A percentile compares a stretch with the other conserved stretches of the same genome.
Evolutionary conservation across 148 eudicot species (phyloP).

Genomic region (Heliosperma pusillum): DNA sequence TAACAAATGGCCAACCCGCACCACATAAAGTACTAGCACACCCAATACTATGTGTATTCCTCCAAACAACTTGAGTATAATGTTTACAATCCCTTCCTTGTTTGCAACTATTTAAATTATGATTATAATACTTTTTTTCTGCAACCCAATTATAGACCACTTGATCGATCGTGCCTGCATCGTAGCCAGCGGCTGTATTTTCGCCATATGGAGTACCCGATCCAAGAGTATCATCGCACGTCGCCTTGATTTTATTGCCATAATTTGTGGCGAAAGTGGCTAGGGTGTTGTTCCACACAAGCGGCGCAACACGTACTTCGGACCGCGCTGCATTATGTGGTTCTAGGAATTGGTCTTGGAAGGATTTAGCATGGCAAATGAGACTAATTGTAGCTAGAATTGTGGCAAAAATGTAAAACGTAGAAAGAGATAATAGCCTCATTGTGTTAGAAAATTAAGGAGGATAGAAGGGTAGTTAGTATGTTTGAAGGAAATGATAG

Average conservation of each 20-base stretch:
- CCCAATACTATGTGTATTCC: conserved; percentile 5
- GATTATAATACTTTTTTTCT: conserved; percentile 28
- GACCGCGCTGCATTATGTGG: conserved; percentile 27
- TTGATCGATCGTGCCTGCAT: conserved; percentile 6
- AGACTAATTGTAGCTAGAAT: conserved; percentile 4
- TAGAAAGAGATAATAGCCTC: neutral
- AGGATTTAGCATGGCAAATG: conserved; percentile 5
- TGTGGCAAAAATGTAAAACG: neutral
- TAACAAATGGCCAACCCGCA: conserved; percentile 31
- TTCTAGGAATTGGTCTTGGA: conserved; percentile 34
- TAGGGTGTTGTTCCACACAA: conserved; percentile 28
- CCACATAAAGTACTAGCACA: conserved; percentile 26
- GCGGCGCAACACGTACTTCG: conserved; percentile 26
- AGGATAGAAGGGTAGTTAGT: neutral
- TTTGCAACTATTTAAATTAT: conserved; percentile 18
- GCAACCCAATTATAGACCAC: conserved; percentile 25
- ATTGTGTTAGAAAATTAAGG: neutral
- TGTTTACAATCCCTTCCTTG: conserved; percentile 25
- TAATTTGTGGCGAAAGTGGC: conserved; percentile 16
- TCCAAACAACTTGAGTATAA: conserved; percentile 36
- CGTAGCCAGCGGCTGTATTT: conserved; percentile 27
- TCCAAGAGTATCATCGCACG: conserved; percentile 15
- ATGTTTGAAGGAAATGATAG: too few relatives aligned
- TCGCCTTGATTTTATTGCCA: conserved; percentile 10
- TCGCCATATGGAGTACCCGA: conserved; percentile 32